These are phyloP conservation scores for Inga laurina DNA, from an alignment of 306 rosid genomes.

Conservation along the genomic window DNA sequence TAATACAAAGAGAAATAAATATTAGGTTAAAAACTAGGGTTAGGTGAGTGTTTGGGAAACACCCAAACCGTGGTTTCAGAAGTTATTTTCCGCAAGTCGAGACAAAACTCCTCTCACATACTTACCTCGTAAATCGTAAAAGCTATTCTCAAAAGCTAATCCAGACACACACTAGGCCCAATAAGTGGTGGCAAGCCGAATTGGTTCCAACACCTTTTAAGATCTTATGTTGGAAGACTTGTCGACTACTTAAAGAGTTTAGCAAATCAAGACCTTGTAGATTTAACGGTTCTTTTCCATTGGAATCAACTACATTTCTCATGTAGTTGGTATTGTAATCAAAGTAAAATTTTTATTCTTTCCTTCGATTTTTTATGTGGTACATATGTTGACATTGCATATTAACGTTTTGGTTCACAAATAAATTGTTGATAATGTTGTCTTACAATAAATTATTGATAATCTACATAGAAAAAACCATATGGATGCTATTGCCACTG, in stretches of 20 bases:
- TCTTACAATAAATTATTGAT: constrained; percentile 22
- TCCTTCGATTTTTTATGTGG: background rate
- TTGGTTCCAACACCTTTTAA: background rate
- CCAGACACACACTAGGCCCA: no score
- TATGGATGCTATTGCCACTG: constrained; percentile 22
- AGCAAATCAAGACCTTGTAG: background rate
- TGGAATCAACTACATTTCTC: background rate
- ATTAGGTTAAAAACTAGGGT: no score
- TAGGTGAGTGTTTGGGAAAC: no score
- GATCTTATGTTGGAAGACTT: background rate
- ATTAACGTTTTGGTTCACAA: background rate
- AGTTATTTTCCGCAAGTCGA: no score
- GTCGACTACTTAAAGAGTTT: background rate
- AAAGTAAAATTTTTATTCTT: constrained; percentile 8
- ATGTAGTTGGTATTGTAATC: background rate
- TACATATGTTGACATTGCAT: background rate
- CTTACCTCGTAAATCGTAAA: no score
- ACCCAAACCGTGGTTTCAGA: no score
- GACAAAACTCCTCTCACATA: no score
- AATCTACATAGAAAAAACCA: background rate
- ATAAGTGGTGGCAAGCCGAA: no score
- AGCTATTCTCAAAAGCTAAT: no score
- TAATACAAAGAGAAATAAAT: no score
- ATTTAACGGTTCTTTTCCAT: background rate
- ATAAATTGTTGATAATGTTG: background rate